These are phyloP conservation scores for Metschnikowia noctiluminum DNA, from an alignment of 805 yeast species.

Conservation along the genomic window DNA sequence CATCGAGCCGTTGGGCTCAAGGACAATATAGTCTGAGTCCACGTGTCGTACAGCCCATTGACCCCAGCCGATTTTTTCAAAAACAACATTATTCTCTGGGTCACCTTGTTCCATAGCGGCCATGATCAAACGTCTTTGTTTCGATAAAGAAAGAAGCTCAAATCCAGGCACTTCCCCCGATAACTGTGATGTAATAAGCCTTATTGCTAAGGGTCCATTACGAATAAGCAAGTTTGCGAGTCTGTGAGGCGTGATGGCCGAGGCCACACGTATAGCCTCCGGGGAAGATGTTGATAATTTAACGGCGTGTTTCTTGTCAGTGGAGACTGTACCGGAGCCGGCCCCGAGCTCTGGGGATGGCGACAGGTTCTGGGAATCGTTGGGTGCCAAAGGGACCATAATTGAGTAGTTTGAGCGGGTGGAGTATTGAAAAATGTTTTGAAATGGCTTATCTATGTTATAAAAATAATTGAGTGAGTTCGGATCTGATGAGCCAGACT, in stretches of 20 bases:
- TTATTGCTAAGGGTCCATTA: constrained; percentile 87
- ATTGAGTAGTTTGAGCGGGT: too few species aligned
- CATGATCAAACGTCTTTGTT: constrained; percentile 87
- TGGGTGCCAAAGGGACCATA: background rate
- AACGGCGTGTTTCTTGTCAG: constrained; percentile 11
- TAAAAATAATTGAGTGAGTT: too few species aligned
- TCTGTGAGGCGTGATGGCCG: constrained; percentile 76
- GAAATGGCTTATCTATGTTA: too few species aligned
- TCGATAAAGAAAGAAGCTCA: constrained; percentile 74
- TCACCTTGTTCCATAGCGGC: constrained; percentile 80
- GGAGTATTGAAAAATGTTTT: too few species aligned
- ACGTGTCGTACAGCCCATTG: constrained; percentile 82
- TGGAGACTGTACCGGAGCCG: background rate
- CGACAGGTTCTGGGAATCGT: constrained; percentile 3
- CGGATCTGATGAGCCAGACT: too few species aligned
- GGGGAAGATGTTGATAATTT: constrained; percentile 74
- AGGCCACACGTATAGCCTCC: constrained; percentile 83
- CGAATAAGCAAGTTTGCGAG: constrained; percentile 62
- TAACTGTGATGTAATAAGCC: constrained; percentile 81
- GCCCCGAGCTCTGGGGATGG: constrained; percentile 7
- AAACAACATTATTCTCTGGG: constrained; percentile 56
- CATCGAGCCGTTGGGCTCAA: constrained; percentile 25
- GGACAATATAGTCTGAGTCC: constrained; percentile 44
- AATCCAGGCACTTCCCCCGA: constrained; percentile 74
- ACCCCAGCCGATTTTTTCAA: constrained; percentile 97